A percentile compares a stretch with the other conserved stretches of the same genome.
These are phyloP conservation scores for Capillidium rhysosporum DNA, from an alignment of 371 early-diverging fungal genomes.

Conservation along the genomic window DNA sequence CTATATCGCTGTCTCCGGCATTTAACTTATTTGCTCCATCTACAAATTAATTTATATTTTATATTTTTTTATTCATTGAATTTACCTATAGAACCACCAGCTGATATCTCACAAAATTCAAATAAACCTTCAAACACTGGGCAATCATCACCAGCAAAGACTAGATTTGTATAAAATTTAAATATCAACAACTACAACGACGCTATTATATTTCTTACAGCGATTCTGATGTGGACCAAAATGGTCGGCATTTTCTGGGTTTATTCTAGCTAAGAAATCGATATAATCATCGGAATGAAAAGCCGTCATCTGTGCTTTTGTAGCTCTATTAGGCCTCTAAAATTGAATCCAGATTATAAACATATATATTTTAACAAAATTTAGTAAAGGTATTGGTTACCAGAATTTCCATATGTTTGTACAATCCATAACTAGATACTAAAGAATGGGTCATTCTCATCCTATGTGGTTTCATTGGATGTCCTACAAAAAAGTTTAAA, in stretches of 20 bases:
- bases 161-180: background rate
- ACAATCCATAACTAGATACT: slow-evolving; percentile 86
- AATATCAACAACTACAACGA: background rate
- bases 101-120: slow-evolving; percentile 85
- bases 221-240: slow-evolving; percentile 59
- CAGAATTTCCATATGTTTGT: slow-evolving; percentile 83
- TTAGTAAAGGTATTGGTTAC: slow-evolving; percentile 17
- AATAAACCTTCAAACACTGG: slow-evolving; percentile 94
- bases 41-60: slow-evolving; percentile 9
- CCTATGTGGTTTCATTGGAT: slow-evolving; percentile 99
- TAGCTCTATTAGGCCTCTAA: slow-evolving; percentile 74
- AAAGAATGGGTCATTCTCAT: slow-evolving; percentile 96
- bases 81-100: slow-evolving; percentile 85
- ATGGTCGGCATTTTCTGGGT: slow-evolving; percentile 78
- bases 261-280: slow-evolving; percentile 81
- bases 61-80: too few relatives aligned
- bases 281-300: slow-evolving; percentile 99
- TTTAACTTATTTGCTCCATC: slow-evolving; percentile 84
- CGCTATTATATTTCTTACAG: slow-evolving; percentile 25
- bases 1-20: slow-evolving; percentile 78
- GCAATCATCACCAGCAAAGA: slow-evolving; percentile 80
- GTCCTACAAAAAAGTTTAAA: slow-evolving; percentile 21
- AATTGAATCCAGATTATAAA: background rate
- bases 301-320: slow-evolving; percentile 84
- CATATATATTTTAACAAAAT: background rate